Percentiles rank a stretch among this genome's conserved stretches.
These are phyloP conservation scores for Ceratocystis cacaofunesta DNA, from an alignment of 2,329 filamentous ascomycete genomes.

Conservation along the genomic window DNA sequence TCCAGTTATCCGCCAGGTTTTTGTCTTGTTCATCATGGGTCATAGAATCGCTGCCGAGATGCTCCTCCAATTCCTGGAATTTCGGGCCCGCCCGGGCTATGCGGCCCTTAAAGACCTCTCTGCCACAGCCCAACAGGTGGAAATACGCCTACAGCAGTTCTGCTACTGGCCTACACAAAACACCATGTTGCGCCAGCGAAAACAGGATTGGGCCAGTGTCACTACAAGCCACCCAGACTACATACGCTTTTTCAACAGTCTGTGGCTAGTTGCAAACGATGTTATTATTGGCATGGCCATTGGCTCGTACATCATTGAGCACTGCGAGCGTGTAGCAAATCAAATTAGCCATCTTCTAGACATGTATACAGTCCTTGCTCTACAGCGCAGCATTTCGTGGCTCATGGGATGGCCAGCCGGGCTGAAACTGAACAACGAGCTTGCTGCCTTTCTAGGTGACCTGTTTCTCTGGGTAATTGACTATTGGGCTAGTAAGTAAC, in stretches of 20 bases:
- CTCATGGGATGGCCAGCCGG: slow-evolving; percentile 92
- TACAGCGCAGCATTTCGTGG: slow-evolving; percentile 84
- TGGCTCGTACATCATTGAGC: slow-evolving; percentile 94
- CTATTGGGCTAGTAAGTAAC: slow-evolving; percentile 69
- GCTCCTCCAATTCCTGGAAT: slow-evolving; percentile 67
- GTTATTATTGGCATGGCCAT: slow-evolving; percentile 96
- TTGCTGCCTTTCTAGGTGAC: slow-evolving; percentile 87
- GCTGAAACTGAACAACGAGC: slow-evolving; percentile 83
- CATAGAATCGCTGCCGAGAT: slow-evolving; percentile 72
- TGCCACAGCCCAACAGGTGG: slow-evolving; percentile 90
- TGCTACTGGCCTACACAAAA: slow-evolving; percentile 99
- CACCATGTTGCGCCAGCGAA: slow-evolving; percentile 72
- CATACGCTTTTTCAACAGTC: slow-evolving; percentile 95
- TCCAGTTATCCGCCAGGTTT: slow-evolving; percentile 55
- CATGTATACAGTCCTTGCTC: slow-evolving; percentile 72
- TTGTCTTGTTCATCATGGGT: slow-evolving; percentile 63
- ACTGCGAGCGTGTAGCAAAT: slow-evolving; percentile 67
- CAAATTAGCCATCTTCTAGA: slow-evolving; percentile 63
- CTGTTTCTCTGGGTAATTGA: slow-evolving; percentile 97
- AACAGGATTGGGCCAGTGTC: slow-evolving; percentile 88
- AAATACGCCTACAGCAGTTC: slow-evolving; percentile 93
- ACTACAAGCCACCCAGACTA: slow-evolving; percentile 94
- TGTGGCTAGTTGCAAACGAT: slow-evolving; percentile 97
- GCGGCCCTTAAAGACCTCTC: slow-evolving; percentile 90
- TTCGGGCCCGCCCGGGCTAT: slow-evolving; percentile 60